Evolutionary conservation across 2,329 filamentous ascomycete genomes (phyloP), one percentile per base, ranked within the genome.

Genomic region (Colletotrichum sojae): DNA sequence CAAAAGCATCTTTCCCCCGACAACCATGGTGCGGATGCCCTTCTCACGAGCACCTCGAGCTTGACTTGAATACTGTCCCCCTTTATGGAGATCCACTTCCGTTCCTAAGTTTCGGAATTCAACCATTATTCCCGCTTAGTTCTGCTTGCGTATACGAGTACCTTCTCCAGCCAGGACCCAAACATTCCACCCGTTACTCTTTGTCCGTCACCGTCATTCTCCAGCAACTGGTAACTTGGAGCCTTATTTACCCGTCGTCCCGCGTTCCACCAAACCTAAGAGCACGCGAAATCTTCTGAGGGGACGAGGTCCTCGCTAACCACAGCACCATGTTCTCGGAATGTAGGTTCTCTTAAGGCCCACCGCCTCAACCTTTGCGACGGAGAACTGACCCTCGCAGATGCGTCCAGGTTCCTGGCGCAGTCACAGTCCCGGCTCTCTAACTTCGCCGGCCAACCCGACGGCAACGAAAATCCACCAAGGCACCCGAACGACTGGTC

Each of bases 321-420:
- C 16, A 60, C 48, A 64, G 71, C 76, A 77, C 57, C 58, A 83
- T 83, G 81, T 83, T 83, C 83, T 97, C 94, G 67, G 94, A 97
- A 90, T 97, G 94, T 97, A 87, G 83, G 93, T 85, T 60, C 71
- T 63, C 49, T 16, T 10, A 36, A 36, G 31, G 53, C 25, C 55
- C 46, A 58, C 43, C 52, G 40, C 60, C 56, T 18, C 45, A 18
- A 6, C 53, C 25, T 43, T 53, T 31, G 36, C 48, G 18, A 52
- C 67, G 63, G 36, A 55, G 40, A 67, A 63, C 63, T 55, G 46
- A 53, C 74, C 9, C 55, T 53, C 40, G 62, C 77, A 98, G 96
- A 98, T 91, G 96, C 96, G 76, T 98, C 95, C 74, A 92, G 92
- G 75, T 99, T 99, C 80, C 90, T 99, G 76, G 94, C 95, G 71